Base-by-base conservation (phyloP, 2,329 filamentous ascomycete species). In the Epichloe elymi region DNA sequence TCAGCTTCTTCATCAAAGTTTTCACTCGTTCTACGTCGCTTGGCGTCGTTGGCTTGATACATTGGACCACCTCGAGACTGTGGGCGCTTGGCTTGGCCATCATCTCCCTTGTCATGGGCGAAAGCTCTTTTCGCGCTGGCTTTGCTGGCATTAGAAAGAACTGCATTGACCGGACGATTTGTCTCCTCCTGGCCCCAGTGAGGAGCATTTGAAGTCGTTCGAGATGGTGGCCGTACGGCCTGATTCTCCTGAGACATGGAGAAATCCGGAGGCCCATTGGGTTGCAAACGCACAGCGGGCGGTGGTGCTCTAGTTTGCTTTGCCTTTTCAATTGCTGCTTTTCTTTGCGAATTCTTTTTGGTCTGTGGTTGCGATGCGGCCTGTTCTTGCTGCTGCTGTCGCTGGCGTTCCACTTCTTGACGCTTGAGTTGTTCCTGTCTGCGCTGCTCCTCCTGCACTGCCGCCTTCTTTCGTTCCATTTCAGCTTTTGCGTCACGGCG, bases 401-500 rank as follows among this genome's bases (percentile, higher is more conserved):
- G 78, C 58, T 82, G 79, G 40, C 74, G 75, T 55, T 85, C 81
- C 15, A 71, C 70, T 56, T 88, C 83, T 49, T 78, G 74, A 50
- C 78, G 78, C 30, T 72, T 72, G 56, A 76, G 72, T 54, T 77
- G 71, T 51, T 84, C 80, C 54, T 79, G 75, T 47, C 70, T 76
- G 51, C 72, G 73, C 59, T 85, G 79, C 57, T 86, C 83, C 54
- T 85, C 82, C 57, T 84, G 82, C 17, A 71, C 65, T 5, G 78
- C 80, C 46, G 79, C 79, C 53, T 85, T 78, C 68, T 89, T 88
- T 46, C 85, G 82, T 63, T 95, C 88, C 36, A 86, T 71, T 59
- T 94, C 87, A 15, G 82, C 78, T 67, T 94, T 95, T 38, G 85
- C 82, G 19, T 94, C 86, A 8, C 83, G 82, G 61, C 88, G 91